Conservation (phyloP, 345 rosid genomes). For the Fremontodendron californicum region DNA sequence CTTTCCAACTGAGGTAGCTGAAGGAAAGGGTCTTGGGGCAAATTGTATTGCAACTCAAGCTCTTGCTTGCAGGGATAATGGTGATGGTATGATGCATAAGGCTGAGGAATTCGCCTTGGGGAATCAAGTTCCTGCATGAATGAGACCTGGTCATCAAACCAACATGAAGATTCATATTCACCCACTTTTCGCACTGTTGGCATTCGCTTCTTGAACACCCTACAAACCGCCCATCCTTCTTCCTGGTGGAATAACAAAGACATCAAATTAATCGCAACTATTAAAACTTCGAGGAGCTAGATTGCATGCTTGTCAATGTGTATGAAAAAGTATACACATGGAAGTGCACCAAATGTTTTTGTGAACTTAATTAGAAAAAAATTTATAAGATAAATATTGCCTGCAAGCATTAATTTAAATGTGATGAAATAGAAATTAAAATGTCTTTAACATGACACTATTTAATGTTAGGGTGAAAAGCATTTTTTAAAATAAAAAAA, state of each 20-base stretch:
- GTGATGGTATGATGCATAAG: conserved; percentile 40
- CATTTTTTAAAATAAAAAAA: too few species aligned
- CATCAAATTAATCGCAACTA: not conserved
- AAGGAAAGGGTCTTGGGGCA: conserved; percentile 54
- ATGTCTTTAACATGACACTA: too few species aligned
- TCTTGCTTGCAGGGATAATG: conserved; percentile 82
- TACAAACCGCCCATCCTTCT: conserved; percentile 98
- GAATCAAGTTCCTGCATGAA: conserved; percentile 68
- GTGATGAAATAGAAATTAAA: too few species aligned
- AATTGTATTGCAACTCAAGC: conserved; percentile 53
- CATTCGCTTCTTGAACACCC: conserved; percentile 88
- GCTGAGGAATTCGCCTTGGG: conserved; percentile 49
- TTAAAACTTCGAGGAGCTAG: not conserved
- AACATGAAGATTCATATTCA: conserved; percentile 63
- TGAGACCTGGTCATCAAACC: conserved; percentile 84
- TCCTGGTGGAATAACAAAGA: conserved; percentile 42
- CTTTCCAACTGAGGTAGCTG: conserved; percentile 83
- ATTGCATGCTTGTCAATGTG: not conserved
- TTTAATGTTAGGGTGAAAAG: too few species aligned
- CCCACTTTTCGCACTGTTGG: conserved; percentile 59
- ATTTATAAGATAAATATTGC: not conserved
- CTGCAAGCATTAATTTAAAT: not conserved
- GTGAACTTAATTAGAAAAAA: too few species aligned
- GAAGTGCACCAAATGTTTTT: not conserved
- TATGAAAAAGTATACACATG: not conserved